These are phyloP conservation scores for Annona cherimola DNA, from an alignment of 164 flowering plant genomes.

Conservation along the genomic window DNA sequence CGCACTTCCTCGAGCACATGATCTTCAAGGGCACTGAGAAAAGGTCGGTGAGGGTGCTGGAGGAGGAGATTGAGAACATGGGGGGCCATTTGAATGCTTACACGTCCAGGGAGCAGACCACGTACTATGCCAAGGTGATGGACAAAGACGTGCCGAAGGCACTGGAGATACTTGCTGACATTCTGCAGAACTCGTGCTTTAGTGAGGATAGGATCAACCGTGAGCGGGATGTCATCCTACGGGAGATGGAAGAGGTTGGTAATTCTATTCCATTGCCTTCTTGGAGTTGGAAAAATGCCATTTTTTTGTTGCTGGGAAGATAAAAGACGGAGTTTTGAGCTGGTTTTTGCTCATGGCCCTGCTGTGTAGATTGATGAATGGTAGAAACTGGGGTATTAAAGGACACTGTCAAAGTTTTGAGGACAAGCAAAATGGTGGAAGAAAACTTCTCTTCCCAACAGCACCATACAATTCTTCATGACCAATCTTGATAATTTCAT, in stretches of 20 bases:
- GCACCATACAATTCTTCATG: background rate
- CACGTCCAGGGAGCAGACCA: slow-evolving; percentile 53
- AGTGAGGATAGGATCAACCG: slow-evolving; percentile 29
- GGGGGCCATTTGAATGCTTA: slow-evolving; percentile 52
- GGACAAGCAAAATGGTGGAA: background rate
- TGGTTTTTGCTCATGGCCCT: background rate
- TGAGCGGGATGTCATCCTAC: slow-evolving; percentile 41
- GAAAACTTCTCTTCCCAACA: background rate
- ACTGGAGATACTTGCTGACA: slow-evolving; percentile 38
- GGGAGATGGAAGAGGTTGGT: slow-evolving; percentile 46
- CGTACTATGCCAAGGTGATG: slow-evolving; percentile 41
- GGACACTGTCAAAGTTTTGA: background rate
- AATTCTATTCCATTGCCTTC: background rate
- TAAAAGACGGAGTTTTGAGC: background rate
- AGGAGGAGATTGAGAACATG: slow-evolving; percentile 56
- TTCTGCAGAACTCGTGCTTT: slow-evolving; percentile 43
- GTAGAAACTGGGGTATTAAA: background rate
- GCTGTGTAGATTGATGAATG: background rate
- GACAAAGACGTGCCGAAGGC: slow-evolving; percentile 29
- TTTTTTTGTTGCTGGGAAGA: too few relatives aligned
- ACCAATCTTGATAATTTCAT: background rate
- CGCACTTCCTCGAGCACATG: slow-evolving; percentile 55
- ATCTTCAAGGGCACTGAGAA: slow-evolving; percentile 48
- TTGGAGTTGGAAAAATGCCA: background rate
- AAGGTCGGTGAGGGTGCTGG: slow-evolving; percentile 30